Evolutionary conservation across 495 filamentous ascomycete species (phyloP).

Genomic region (Glutinoglossum americanum): DNA sequence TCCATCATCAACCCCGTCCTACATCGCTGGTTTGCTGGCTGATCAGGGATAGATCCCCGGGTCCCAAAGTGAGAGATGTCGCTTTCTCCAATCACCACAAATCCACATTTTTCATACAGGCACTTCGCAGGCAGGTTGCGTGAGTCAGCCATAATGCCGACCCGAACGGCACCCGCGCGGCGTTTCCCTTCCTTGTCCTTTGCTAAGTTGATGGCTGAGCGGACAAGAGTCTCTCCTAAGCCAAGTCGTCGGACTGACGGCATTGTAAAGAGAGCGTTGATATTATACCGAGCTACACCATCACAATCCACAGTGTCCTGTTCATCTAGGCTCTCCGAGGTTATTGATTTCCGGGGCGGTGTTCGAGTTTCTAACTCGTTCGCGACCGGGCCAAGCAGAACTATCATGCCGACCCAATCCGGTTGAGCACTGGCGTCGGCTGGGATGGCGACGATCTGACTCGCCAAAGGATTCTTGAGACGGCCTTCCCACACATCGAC

Average conservation of each 20-base stretch:
- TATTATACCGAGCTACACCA: background rate
- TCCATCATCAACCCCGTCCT: background rate
- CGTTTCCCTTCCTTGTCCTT: background rate
- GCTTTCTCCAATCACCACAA: background rate
- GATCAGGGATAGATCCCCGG: background rate
- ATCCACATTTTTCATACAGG: slow-evolving; percentile 1
- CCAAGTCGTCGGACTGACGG: background rate
- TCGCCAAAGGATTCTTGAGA: background rate
- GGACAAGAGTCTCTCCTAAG: background rate
- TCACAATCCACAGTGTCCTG: background rate
- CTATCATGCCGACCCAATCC: background rate
- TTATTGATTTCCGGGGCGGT: background rate
- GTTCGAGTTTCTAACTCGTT: background rate
- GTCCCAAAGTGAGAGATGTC: background rate
- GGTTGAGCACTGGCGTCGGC: background rate
- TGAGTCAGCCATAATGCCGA: background rate
- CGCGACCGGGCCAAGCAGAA: background rate
- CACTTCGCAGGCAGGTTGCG: background rate
- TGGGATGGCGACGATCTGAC: background rate
- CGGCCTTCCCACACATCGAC: background rate
- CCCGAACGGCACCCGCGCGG: background rate
- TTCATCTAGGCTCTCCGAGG: background rate
- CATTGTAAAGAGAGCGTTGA: background rate
- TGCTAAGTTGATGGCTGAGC: background rate
- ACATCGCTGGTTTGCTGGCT: background rate